Evolutionary conservation across 306 rosid species (phyloP), one percentile per base, ranked within the genome.

Genomic region (Geum urbanum): DNA sequence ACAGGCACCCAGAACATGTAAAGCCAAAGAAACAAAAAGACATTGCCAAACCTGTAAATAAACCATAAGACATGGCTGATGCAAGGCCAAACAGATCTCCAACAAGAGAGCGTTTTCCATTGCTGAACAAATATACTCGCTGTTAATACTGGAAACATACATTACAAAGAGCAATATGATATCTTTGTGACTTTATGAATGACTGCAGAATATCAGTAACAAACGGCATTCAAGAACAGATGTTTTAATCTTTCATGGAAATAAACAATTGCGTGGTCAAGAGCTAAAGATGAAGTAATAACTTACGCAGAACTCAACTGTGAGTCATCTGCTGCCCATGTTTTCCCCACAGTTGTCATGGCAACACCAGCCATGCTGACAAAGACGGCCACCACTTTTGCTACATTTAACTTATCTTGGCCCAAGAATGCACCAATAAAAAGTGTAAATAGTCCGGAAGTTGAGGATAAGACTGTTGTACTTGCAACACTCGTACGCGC

Each of bases 401-500:
- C 74, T 54, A 85, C 60, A 84, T 86, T 89, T 63, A 95, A 82
- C 71, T 92, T 76, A 81, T 95, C 99, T 86, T 95, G 89, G 11
- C 96, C 99, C 83, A 95, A 77, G 66, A 80, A 55, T 22, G 85
- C 97, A 51, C 96, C 97, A 72, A 91, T 80, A 69, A 95, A 95
- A 79, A 95, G 97, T 45, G 99, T 95, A 81, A 95, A 95, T 75
- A 95, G 92, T 69, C 99, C 99, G 44, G 99, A 95, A 39, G 99
- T 95, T 76, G 99, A 95, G 66, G 99, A 91, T 72, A 95, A 79
- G 48, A 95, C 97, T 66, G 97, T 95, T 69, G 99, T 91, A 70
- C 99, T 95, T 22, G 97, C 99, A 41, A 95, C 99, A 81, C 99
- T 95, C 16, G 99, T 91, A 18, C 91, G 95, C 4, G 99, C 99